Percentiles rank a stretch among this genome's conserved stretches.
These are phyloP conservation scores for Pythium brassicae DNA, from an alignment of 352 stramenopile species.

Conservation along the genomic window DNA sequence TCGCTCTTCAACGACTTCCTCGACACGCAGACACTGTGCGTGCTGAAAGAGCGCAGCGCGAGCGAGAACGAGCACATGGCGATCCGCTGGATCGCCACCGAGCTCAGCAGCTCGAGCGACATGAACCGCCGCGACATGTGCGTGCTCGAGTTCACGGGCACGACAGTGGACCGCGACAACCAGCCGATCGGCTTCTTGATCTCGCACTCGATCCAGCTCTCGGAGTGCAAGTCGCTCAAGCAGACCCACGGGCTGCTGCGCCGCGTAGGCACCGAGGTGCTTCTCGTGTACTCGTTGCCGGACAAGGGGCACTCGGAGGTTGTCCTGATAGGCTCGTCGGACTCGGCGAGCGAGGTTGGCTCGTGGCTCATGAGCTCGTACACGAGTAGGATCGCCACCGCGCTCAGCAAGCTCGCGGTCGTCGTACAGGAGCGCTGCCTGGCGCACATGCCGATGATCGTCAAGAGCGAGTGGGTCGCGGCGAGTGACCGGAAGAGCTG, in stretches of 20 bases:
- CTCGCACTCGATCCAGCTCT: slow-evolving; percentile 45
- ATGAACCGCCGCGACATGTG: slow-evolving; percentile 62
- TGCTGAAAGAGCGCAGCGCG: slow-evolving; percentile 40
- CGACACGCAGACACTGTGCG: slow-evolving; percentile 54
- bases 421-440: slow-evolving; percentile 48
- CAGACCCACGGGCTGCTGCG: slow-evolving; percentile 52
- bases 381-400: slow-evolving; percentile 28
- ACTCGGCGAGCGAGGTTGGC: slow-evolving; percentile 32
- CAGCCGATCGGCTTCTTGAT: slow-evolving; percentile 62
- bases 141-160: slow-evolving; percentile 66
- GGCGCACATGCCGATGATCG: slow-evolving; percentile 36
- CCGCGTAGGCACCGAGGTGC: slow-evolving; percentile 42
- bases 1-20: slow-evolving; percentile 54
- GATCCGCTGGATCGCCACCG: slow-evolving; percentile 69
- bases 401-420: slow-evolving; percentile 43
- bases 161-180: slow-evolving; percentile 48
- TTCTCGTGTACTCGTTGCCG: slow-evolving; percentile 36
- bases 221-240: slow-evolving; percentile 59
- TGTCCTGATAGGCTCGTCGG: slow-evolving; percentile 39
- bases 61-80: slow-evolving; percentile 58
- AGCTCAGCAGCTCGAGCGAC: slow-evolving; percentile 42
- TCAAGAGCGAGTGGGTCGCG: slow-evolving; percentile 44
- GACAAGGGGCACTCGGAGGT: slow-evolving; percentile 54
- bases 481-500: slow-evolving; percentile 48
- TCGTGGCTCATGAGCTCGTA: slow-evolving; percentile 37